phyloP scores from a whole-genome alignment of 2,329 filamentous ascomycete species.

The Boeremia exigua region DNA sequence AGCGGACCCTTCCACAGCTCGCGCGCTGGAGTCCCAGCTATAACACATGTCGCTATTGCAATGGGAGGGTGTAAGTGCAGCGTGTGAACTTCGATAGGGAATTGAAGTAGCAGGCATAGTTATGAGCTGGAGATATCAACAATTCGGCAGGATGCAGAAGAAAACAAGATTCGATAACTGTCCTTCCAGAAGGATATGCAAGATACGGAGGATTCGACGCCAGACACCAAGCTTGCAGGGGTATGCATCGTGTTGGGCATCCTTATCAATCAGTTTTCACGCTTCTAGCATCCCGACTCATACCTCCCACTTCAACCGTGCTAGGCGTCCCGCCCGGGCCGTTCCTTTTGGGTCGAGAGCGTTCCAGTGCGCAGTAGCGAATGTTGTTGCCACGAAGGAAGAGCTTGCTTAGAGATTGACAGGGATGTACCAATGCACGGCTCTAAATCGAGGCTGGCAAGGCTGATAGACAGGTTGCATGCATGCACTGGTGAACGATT shows the following conservation, averaged over 20 bases:
- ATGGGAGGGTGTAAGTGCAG: too few relatives aligned
- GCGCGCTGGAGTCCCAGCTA: too few relatives aligned
- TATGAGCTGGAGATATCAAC: neutral
- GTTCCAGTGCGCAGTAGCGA: neutral
- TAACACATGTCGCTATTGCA: too few relatives aligned
- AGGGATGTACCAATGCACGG: neutral
- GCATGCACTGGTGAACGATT: neutral
- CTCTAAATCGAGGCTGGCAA: neutral
- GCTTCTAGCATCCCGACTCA: neutral
- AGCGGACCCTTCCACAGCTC: too few relatives aligned
- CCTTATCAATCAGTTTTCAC: neutral
- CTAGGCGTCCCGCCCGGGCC: constrained; percentile 14
- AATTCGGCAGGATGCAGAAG: too few relatives aligned
- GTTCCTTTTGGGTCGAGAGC: constrained; percentile 12
- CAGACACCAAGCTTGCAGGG: neutral
- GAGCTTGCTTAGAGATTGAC: neutral
- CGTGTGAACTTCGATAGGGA: too few relatives aligned
- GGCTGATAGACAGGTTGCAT: neutral
- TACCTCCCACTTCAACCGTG: constrained; percentile 8
- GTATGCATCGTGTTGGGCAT: neutral
- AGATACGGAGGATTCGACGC: neutral
- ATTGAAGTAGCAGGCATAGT: too few relatives aligned
- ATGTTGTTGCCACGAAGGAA: neutral
- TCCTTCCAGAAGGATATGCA: too few relatives aligned
- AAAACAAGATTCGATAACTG: too few relatives aligned